phyloP scores from a whole-genome alignment of 2,329 filamentous ascomycete genomes.

The Xylaria sp. region DNA sequence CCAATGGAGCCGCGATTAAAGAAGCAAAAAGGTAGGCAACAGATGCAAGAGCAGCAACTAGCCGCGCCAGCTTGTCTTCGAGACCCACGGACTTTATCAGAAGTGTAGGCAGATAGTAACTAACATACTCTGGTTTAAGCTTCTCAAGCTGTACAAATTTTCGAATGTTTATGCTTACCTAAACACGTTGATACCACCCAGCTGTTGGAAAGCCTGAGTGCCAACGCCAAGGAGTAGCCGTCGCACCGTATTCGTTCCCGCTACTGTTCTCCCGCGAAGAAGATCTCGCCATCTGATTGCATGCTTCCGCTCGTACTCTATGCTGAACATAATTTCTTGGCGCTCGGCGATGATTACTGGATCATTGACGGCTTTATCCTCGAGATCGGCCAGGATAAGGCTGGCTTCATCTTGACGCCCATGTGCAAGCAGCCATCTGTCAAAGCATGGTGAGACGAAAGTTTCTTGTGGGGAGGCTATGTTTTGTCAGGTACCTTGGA shows the following conservation, averaged over 20 bases:
- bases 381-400: conserved; percentile 44
- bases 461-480: background rate
- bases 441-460: conserved; percentile 6
- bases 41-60: conserved; percentile 61
- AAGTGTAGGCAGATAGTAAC: conserved; percentile 57
- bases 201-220: conserved; percentile 46
- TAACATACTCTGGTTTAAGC: background rate
- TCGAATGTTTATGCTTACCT: conserved; percentile 21
- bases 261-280: conserved; percentile 38
- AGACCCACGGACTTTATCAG: conserved; percentile 64
- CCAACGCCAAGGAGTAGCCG: conserved; percentile 44
- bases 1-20: conserved; percentile 45
- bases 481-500: conserved; percentile 38
- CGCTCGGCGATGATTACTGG: conserved; percentile 41
- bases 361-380: conserved; percentile 44
- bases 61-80: conserved; percentile 58
- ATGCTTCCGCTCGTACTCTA: conserved; percentile 46
- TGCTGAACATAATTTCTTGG: conserved; percentile 45
- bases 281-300: conserved; percentile 45
- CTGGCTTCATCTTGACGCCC: conserved; percentile 46
- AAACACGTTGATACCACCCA: conserved; percentile 36
- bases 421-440: conserved; percentile 47
- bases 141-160: background rate
- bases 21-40: conserved; percentile 45
- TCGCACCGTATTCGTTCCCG: conserved; percentile 45